Conservation (phyloP, 169 alveolate genomes). For the Cryptosporidium baileyi region DNA sequence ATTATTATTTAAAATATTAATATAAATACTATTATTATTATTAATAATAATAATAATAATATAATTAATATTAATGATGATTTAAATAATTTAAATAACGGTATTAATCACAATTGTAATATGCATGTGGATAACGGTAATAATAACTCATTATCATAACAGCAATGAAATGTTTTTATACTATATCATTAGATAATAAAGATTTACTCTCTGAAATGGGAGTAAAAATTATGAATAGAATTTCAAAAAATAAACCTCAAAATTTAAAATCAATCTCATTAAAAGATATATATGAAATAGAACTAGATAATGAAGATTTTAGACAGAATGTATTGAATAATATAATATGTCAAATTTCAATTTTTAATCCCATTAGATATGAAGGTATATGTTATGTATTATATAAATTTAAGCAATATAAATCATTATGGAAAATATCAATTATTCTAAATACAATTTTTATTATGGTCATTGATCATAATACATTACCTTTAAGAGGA, state of each 20-base stretch:
- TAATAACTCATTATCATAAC: background rate
- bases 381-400: constrained; percentile 19
- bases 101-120: too few species aligned
- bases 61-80: too few species aligned
- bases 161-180: constrained; percentile 46
- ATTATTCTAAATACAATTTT: background rate
- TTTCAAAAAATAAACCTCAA: background rate
- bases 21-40: too few species aligned
- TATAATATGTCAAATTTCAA: constrained; percentile 14
- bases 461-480: background rate
- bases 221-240: background rate
- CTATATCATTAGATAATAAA: background rate
- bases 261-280: background rate
- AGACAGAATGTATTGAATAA: constrained; percentile 35
- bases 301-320: constrained; percentile 31
- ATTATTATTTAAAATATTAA: too few species aligned
- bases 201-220: constrained; percentile 30
- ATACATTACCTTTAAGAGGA: constrained; percentile 24
- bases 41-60: too few species aligned
- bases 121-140: too few species aligned
- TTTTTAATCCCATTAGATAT: constrained; percentile 49
- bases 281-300: background rate
- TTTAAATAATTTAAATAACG: too few species aligned
- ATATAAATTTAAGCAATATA: background rate
- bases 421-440: constrained; percentile 42